Base-by-base conservation (phyloP, 768 basidiomycete species). In the Rhodotorula diobovata region DNA sequence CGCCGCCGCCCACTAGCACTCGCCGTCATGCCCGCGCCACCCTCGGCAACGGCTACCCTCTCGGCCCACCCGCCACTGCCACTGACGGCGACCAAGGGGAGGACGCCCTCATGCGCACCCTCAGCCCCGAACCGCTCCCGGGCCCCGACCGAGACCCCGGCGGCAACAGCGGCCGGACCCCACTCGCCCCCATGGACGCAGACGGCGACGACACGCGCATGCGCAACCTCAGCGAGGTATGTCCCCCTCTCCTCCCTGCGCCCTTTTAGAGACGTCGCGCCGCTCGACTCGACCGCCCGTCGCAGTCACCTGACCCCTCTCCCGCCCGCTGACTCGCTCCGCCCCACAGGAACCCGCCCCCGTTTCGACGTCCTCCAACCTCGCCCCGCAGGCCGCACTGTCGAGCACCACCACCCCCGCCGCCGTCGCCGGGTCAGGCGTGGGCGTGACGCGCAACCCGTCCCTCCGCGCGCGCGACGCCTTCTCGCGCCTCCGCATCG, bases 401-500 rank as follows among this genome's bases (percentile, higher is more conserved):
- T 21, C 35, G 45, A 1, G 30, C 50, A 4, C 56, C 14, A 11
- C 51, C 34, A 15, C 41, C 41, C 14, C 41, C 41, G 41, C 41
- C 41, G 41, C 41, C 14, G 3, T 18, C 41, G 41, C 41, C 18
- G 18, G 6, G 14, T 43, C 41, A 48, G 6, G 43, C 32, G 18
- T 23, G n/a, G 46, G 15, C 43, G 32, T 57, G 2, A 39, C 66
- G 30, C 53, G 70, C 23, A 51, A 57, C 55, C 70, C 70, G 18
- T 66, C 64, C 7, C 12, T 63, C n/a, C 66, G 62, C 53, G 65
- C 70, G 7, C 37, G 34, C 20, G 61, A 48, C 45, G 70, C 70
- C 32, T 71, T 71, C 61, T 56, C 41, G 28, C 60, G 70, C 30
- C 48, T 71, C 21, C 60, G 70, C 20, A 71, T 71, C 41, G 70